These are phyloP conservation scores for Trypanosoma grayi DNA, from an alignment of 208 protist genomes.

Conservation along the genomic window DNA sequence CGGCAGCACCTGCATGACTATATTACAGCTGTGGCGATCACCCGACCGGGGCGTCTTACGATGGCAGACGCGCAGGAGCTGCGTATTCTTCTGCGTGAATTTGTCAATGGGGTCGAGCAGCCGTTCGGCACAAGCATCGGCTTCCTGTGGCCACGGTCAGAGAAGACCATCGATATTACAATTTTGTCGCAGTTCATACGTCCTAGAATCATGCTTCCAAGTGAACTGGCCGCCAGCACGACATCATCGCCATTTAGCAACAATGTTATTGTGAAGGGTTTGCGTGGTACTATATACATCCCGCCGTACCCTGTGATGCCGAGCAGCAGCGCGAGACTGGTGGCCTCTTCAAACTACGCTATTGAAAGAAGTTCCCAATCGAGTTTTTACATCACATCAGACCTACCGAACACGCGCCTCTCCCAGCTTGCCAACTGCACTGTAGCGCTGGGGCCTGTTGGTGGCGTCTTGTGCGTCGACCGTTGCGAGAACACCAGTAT, in stretches of 20 bases:
- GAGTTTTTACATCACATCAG: constrained; percentile 73
- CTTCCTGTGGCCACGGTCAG: constrained; percentile 78
- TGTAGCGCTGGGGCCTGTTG: constrained; percentile 79
- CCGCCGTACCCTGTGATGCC: constrained; percentile 45
- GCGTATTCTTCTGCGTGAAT: constrained; percentile 79
- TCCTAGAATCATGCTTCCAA: constrained; percentile 63
- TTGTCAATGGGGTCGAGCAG: constrained; percentile 82
- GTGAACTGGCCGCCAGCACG: constrained; percentile 39
- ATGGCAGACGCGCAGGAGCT: constrained; percentile 76
- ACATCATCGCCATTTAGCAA: constrained; percentile 42
- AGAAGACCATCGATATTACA: constrained; percentile 81
- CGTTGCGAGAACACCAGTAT: constrained; percentile 84
- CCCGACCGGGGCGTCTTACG: constrained; percentile 64
- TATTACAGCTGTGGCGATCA: constrained; percentile 72
- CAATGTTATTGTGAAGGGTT: constrained; percentile 54
- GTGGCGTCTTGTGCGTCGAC: constrained; percentile 74
- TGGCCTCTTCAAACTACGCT: constrained; percentile 66
- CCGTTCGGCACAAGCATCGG: constrained; percentile 81
- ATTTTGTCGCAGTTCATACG: constrained; percentile 89
- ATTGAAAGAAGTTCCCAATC: constrained; percentile 73
- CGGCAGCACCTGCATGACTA: constrained; percentile 85
- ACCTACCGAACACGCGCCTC: constrained; percentile 78
- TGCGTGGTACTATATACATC: constrained; percentile 59
- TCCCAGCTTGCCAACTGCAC: constrained; percentile 86
- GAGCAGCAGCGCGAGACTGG: constrained; percentile 28